Base-by-base conservation (phyloP, 331 rosid genomes). In the Dryas integrifolia region DNA sequence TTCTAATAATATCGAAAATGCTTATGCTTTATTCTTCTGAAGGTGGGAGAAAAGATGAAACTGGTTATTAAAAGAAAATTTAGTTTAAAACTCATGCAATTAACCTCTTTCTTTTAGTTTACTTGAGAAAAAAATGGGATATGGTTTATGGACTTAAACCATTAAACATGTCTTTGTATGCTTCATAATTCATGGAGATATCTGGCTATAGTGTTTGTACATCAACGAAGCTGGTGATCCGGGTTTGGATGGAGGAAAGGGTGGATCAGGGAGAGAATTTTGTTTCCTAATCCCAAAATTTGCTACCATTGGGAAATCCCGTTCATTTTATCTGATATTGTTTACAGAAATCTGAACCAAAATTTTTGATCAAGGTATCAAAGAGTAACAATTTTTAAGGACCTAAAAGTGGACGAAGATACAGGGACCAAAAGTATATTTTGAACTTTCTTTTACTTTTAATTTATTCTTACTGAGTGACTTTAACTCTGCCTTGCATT, bases 401-500 rank as follows among this genome's bases (percentile, higher is more conserved):
- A 16, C 38, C 5, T 47, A 24, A 66, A 14, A 21, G 21, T 47
- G 12, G 41, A 10, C 12, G 30, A 52, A 21, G 39, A 24, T 57
- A 4, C 40, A 57, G 40, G 15, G 61, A 57, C 40, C 61, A 30
- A 30, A 57, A 57, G 38, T 9, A 3, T 21, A 57, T 57, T 57
- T 57, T 10, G 62, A 57, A 30, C 44, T 59, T 39, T 59, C 12
- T 67, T n/a, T 9, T 41, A 66, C 71, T 67, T 15, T 15, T 67
- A 53, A 15, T 67, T 67, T 21, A 12, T 11, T 49, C 3, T 50
- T 67, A 1, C 49, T 11, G 43, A 46, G 44, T 67, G 43, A 49
- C 46, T 38, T 15, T 10, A 47, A 66, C 13, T 47, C 14, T 47
- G 41, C 15, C 46, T 7, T 30, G 39, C 6, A 59, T 38, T 51